These are phyloP conservation scores for Tricholoma flavovirens DNA, from an alignment of 768 basidiomycete genomes.

Conservation along the genomic window DNA sequence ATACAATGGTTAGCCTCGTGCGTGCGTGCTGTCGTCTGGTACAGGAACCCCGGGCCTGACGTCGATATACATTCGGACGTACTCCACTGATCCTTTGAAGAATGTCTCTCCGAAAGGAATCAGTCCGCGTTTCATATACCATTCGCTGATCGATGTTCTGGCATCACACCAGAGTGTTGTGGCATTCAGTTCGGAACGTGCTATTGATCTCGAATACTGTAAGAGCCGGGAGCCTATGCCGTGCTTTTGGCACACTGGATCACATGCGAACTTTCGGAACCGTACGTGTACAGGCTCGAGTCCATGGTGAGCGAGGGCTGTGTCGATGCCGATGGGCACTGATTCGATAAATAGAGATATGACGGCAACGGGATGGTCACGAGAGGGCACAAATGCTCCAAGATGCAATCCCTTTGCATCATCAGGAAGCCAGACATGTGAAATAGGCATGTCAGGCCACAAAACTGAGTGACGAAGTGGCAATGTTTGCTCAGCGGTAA, in stretches of 20 bases:
- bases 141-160: constrained; percentile 24
- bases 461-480: constrained; percentile 51
- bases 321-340: constrained; percentile 22
- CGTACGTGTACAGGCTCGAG: constrained; percentile 23
- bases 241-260: constrained; percentile 41
- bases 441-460: constrained; percentile 47
- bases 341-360: constrained; percentile 51
- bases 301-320: constrained; percentile 3
- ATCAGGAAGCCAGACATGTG: constrained; percentile 46
- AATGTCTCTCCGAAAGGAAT: constrained; percentile 43
- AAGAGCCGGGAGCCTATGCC: constrained; percentile 51
- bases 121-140: constrained; percentile 53
- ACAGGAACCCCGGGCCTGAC: constrained; percentile 6
- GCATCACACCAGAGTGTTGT: constrained; percentile 55
- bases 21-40: not conserved
- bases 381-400: constrained; percentile 44
- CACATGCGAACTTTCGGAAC: constrained; percentile 61
- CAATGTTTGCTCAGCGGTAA: constrained; percentile 39
- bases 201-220: constrained; percentile 22
- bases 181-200: constrained; percentile 35
- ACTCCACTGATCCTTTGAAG: constrained; percentile 50
- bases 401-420: constrained; percentile 47
- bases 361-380: constrained; percentile 39
- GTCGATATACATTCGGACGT: constrained; percentile 42
- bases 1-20: not conserved